A percentile compares a stretch with the other conserved stretches of the same genome.
Evolutionary conservation across 768 basidiomycete species (phyloP).

Genomic region (Russula sp.): DNA sequence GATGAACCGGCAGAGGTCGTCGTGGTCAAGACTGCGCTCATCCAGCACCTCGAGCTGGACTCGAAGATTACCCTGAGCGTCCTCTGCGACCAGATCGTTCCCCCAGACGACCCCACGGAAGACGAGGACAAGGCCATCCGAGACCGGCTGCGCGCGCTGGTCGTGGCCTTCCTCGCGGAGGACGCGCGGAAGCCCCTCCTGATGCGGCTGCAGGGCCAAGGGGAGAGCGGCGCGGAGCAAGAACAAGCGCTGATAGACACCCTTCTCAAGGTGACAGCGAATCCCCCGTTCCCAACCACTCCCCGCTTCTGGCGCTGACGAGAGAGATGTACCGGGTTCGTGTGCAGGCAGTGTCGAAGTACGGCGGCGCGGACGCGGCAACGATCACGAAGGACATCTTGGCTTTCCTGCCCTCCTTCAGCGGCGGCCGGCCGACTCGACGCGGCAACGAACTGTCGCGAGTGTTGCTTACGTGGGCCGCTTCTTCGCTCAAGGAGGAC

Average conservation of each 20-base stretch:
- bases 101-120: constrained; percentile 44
- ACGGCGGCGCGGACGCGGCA: constrained; percentile 38
- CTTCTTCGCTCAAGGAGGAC: constrained; percentile 32
- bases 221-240: constrained; percentile 38
- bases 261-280: constrained; percentile 41
- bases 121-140: constrained; percentile 55
- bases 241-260: constrained; percentile 45
- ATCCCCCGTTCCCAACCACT: too few relatives aligned
- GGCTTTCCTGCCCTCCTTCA: constrained; percentile 43
- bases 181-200: constrained; percentile 46
- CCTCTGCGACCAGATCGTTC: constrained; percentile 60
- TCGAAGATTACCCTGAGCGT: constrained; percentile 55
- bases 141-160: constrained; percentile 51
- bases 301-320: not conserved
- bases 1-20: constrained; percentile 63
- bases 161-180: constrained; percentile 51
- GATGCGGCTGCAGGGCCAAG: constrained; percentile 38
- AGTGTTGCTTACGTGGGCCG: constrained; percentile 35
- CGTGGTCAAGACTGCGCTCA: constrained; percentile 54
- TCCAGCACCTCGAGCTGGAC: constrained; percentile 60
- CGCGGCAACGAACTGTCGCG: constrained; percentile 39
- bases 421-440: constrained; percentile 28
- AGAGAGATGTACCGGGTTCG: not conserved
- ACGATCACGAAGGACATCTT: constrained; percentile 50
- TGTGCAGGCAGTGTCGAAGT: constrained; percentile 45